Evolutionary conservation across 441 rosid species (phyloP).

Genomic region (Populus hybrid): DNA sequence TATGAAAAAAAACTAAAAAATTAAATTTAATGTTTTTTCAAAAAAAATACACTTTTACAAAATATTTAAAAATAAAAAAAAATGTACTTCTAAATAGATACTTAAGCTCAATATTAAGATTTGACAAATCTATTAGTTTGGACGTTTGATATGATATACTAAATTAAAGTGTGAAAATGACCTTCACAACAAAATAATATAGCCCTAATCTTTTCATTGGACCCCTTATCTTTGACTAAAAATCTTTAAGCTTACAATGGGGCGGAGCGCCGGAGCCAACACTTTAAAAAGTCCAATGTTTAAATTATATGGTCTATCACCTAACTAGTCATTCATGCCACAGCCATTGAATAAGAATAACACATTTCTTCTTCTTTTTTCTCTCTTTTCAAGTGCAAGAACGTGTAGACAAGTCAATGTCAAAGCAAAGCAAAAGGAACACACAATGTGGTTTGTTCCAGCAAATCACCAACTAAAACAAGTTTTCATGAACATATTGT

Average conservation of each 20-base stretch:
- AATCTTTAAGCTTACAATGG: background rate
- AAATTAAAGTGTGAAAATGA: conserved; percentile 17
- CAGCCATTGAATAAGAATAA: background rate
- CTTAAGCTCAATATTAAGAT: background rate
- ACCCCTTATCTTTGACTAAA: conserved; percentile 16
- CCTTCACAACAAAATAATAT: conserved; percentile 2
- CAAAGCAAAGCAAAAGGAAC: background rate
- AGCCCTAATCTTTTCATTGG: background rate
- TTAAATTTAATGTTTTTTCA: too few species aligned
- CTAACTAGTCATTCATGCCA: background rate
- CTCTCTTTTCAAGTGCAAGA: background rate
- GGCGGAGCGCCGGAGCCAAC: conserved; percentile 13
- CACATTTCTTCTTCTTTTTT: background rate
- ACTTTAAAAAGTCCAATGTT: background rate
- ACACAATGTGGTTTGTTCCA: background rate
- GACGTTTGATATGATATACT: conserved; percentile 4
- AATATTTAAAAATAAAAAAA: too few species aligned
- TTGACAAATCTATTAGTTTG: conserved; percentile 4
- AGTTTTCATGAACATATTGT: background rate
- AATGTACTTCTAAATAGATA: too few species aligned
- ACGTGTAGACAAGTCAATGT: background rate
- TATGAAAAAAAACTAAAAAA: too few species aligned
- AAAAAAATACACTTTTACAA: too few species aligned
- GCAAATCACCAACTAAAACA: background rate
- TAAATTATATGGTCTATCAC: background rate